These are phyloP conservation scores for Monosporascus ibericus DNA, from an alignment of 2,329 filamentous ascomycete species.

Conservation along the genomic window DNA sequence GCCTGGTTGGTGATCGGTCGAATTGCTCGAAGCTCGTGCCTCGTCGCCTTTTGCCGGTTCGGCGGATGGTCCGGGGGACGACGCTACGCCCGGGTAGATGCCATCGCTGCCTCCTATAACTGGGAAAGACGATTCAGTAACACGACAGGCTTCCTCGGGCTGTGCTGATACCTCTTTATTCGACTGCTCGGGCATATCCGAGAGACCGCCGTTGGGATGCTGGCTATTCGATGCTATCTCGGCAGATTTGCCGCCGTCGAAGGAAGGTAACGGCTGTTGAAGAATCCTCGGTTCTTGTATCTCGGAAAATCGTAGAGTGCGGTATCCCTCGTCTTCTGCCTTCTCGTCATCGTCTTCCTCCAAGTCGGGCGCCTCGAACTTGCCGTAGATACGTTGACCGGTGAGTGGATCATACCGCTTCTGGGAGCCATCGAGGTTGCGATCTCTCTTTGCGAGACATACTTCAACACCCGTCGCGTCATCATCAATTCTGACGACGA, in stretches of 20 bases:
- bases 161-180: not conserved
- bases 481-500: constrained; percentile 51
- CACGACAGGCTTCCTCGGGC: not conserved
- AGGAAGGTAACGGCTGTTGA: constrained; percentile 29
- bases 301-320: constrained; percentile 54
- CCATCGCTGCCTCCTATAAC: not conserved
- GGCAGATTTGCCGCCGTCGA: constrained; percentile 1
- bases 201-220: not conserved
- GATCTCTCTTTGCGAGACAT: constrained; percentile 63
- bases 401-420: constrained; percentile 59
- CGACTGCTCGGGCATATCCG: not conserved
- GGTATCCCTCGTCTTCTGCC: constrained; percentile 52
- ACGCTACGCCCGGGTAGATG: not conserved
- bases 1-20: constrained; percentile 12
- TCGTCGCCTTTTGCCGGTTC: not conserved
- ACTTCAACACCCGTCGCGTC: constrained; percentile 49
- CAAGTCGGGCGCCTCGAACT: constrained; percentile 67
- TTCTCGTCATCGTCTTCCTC: constrained; percentile 53
- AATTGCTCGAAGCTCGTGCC: constrained; percentile 6
- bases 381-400: constrained; percentile 67
- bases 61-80: not conserved
- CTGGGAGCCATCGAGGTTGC: constrained; percentile 47
- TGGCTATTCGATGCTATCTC: not conserved
- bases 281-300: constrained; percentile 65
- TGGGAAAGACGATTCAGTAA: not conserved